These are phyloP conservation scores for Termitomyces sp. DNA, from an alignment of 768 basidiomycete species.

Conservation along the genomic window DNA sequence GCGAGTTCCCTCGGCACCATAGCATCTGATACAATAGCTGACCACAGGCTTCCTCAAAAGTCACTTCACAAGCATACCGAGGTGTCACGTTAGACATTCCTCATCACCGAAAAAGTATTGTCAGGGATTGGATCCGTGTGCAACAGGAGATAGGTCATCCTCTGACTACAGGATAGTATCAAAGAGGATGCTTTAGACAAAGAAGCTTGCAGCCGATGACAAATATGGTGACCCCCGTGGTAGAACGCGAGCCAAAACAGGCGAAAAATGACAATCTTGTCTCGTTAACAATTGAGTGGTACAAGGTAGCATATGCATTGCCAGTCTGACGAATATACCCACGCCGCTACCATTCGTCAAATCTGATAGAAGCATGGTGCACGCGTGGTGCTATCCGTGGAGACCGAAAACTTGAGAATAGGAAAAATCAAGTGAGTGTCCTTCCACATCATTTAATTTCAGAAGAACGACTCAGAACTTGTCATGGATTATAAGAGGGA, in stretches of 20 bases:
- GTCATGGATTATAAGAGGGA: neutral
- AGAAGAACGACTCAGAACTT: too few relatives aligned
- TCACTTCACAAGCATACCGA: neutral
- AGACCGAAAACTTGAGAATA: too few relatives aligned
- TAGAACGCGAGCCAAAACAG: neutral
- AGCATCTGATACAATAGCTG: neutral
- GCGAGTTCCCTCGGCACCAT: neutral
- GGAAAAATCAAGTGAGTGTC: neutral
- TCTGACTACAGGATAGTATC: neutral
- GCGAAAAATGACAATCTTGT: neutral
- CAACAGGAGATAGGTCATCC: neutral
- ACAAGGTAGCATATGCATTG: neutral
- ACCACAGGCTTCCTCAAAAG: neutral
- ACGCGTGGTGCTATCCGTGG: neutral
- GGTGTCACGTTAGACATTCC: neutral
- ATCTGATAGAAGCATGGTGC: neutral
- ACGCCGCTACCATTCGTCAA: neutral
- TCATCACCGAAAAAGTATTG: neutral
- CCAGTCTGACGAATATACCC: neutral
- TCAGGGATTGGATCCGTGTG: neutral
- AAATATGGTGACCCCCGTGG: constrained; percentile 1
- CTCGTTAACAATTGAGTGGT: neutral
- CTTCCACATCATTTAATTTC: too few relatives aligned
- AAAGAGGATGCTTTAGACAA: neutral
- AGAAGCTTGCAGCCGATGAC: neutral